Percentiles rank a stretch among this genome's conserved stretches.
These are phyloP conservation scores for Galerina sulciceps DNA, from an alignment of 768 basidiomycete genomes.

Conservation along the genomic window DNA sequence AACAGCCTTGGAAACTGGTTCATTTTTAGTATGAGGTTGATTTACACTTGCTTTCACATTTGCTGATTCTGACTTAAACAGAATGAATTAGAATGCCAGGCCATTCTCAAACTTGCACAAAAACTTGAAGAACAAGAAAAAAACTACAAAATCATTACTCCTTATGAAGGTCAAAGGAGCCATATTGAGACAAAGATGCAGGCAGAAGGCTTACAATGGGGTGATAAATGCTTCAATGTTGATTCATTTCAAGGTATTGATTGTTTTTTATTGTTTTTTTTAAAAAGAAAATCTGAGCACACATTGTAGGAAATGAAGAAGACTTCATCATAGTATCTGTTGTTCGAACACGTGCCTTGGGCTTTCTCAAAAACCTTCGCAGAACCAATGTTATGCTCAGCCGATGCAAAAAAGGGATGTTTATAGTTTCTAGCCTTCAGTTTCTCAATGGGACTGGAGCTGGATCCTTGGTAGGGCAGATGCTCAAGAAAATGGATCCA, in stretches of 20 bases:
- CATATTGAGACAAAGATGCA: slow-evolving; percentile 62
- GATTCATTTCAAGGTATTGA: slow-evolving; percentile 80
- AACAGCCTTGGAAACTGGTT: slow-evolving; percentile 29
- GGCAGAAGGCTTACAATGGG: slow-evolving; percentile 55
- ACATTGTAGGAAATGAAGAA: slow-evolving; percentile 74
- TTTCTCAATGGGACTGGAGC: slow-evolving; percentile 63
- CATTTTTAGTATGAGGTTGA: slow-evolving; percentile 36
- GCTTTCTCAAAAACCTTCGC: slow-evolving; percentile 67
- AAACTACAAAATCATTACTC: slow-evolving; percentile 73
- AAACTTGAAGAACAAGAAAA: slow-evolving; percentile 55
- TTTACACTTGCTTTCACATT: neutral
- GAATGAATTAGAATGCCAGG: slow-evolving; percentile 64
- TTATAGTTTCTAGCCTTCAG: slow-evolving; percentile 63
- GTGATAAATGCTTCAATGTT: slow-evolving; percentile 81
- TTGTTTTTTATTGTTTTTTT: slow-evolving; percentile 9
- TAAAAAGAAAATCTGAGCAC: slow-evolving; percentile 1
- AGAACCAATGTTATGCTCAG: slow-evolving; percentile 90
- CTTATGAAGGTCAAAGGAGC: slow-evolving; percentile 76
- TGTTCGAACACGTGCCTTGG: slow-evolving; percentile 60
- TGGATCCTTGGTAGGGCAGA: slow-evolving; percentile 47
- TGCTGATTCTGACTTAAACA: slow-evolving; percentile 28
- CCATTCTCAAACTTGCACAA: slow-evolving; percentile 59
- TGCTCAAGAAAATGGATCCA: slow-evolving; percentile 40
- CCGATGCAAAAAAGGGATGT: slow-evolving; percentile 80
- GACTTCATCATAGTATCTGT: slow-evolving; percentile 77